phyloP scores from a whole-genome alignment of 2,329 filamentous ascomycete species.

The Verticillium tricorpus region DNA sequence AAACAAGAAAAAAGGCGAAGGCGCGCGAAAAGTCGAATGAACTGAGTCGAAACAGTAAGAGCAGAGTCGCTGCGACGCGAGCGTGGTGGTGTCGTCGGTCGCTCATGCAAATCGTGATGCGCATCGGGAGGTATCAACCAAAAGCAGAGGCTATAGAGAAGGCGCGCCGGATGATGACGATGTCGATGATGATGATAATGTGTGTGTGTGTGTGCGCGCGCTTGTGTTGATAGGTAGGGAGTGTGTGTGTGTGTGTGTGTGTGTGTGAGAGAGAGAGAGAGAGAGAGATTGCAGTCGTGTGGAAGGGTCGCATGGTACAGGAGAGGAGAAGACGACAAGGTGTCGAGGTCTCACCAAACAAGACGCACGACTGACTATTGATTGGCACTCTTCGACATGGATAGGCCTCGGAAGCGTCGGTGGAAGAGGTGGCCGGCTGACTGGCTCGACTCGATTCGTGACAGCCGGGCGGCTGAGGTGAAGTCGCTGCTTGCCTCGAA shows the following conservation, averaged over 20 bases:
- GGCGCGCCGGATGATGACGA: background rate
- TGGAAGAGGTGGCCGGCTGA: constrained; percentile 31
- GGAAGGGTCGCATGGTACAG: constrained; percentile 5
- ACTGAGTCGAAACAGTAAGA: constrained; percentile 1
- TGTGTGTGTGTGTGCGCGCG: background rate
- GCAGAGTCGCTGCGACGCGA: constrained; percentile 12
- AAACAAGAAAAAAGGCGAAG: constrained; percentile 17
- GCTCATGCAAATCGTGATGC: constrained; percentile 45
- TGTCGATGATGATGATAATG: background rate
- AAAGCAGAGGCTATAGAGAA: constrained; percentile 5
- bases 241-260: background rate
- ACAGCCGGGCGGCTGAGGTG: constrained; percentile 81
- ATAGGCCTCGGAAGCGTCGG: constrained; percentile 36
- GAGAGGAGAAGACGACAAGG: background rate
- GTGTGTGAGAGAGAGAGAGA: background rate
- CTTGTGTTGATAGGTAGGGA: background rate
- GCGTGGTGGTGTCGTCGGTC: constrained; percentile 33
- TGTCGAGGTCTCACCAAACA: background rate
- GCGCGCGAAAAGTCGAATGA: background rate
- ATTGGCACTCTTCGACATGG: constrained; percentile 36
- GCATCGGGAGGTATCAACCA: constrained; percentile 30
- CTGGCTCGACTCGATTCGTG: constrained; percentile 71
- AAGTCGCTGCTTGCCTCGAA: constrained; percentile 89
- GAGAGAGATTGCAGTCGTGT: background rate
- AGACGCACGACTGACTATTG: constrained; percentile 19